Evolutionary conservation across 306 rosid species (phyloP).

Genomic region (Lablab purpureus): DNA sequence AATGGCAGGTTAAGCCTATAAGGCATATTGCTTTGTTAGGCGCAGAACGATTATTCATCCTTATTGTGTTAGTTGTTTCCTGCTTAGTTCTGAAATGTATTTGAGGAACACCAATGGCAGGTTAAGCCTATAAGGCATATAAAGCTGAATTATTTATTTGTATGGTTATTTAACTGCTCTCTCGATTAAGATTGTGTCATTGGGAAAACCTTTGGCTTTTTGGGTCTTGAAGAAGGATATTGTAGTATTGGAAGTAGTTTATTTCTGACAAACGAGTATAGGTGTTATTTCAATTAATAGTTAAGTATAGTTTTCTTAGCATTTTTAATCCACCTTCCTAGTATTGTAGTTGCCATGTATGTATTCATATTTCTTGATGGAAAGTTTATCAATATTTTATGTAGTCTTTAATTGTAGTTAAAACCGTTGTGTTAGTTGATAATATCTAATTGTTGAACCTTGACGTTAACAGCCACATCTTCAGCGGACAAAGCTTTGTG

Average conservation of each 20-base stretch:
- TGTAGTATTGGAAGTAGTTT: background rate
- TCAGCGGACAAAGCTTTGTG: slow-evolving; percentile 95
- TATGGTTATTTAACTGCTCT: slow-evolving; percentile 9
- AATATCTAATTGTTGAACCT: slow-evolving; percentile 32
- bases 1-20: background rate
- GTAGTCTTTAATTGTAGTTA: slow-evolving; percentile 16
- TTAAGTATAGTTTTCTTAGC: background rate
- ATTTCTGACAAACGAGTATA: slow-evolving; percentile 5
- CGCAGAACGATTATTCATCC: background rate
- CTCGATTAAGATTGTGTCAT: slow-evolving; percentile 10
- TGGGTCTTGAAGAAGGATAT: slow-evolving; percentile 10
- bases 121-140: background rate
- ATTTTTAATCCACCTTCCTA: slow-evolving; percentile 8
- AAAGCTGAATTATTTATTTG: background rate
- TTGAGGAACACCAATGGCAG: slow-evolving; percentile 8
- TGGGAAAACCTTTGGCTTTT: slow-evolving; percentile 6
- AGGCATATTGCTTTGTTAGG: no score
- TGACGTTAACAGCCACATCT: slow-evolving; percentile 87
- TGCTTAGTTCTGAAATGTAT: slow-evolving; percentile 12
- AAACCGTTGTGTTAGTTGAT: slow-evolving; percentile 3
- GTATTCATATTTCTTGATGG: slow-evolving; percentile 11
- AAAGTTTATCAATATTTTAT: slow-evolving; percentile 2
- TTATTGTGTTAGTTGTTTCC: background rate
- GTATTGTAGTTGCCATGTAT: background rate
- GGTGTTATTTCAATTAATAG: slow-evolving; percentile 12